Evolutionary conservation across 2,329 filamentous ascomycete genomes (phyloP).

Genomic region (Penicillium sclerotiorum): DNA sequence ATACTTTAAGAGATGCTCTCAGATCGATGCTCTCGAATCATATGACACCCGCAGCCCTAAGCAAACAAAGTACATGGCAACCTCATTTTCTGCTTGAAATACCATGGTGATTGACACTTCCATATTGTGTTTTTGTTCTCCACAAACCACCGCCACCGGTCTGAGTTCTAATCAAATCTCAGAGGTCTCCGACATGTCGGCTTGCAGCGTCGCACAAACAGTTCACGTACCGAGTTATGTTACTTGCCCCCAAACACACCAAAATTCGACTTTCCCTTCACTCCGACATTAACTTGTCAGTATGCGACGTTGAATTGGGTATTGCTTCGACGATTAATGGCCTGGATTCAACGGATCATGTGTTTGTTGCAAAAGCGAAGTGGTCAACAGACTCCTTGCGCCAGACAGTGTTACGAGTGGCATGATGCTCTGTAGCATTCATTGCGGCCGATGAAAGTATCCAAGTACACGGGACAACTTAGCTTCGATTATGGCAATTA

Average conservation of each 20-base stretch:
- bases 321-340: background rate
- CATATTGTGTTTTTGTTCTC: conserved; percentile 12
- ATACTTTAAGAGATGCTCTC: background rate
- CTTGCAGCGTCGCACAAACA: conserved; percentile 21
- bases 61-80: background rate
- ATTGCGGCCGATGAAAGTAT: conserved; percentile 2
- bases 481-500: too few species aligned
- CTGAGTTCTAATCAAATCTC: conserved; percentile 14
- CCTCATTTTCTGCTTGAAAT: too few species aligned
- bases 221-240: conserved; percentile 25
- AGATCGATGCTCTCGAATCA: conserved; percentile 5
- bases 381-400: conserved; percentile 13
- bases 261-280: background rate
- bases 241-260: background rate
- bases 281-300: background rate
- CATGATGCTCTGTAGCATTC: conserved; percentile 9
- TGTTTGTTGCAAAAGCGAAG: conserved; percentile 3
- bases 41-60: conserved; percentile 13
- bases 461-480: background rate
- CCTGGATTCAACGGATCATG: conserved; percentile 5
- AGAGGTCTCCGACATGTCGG: conserved; percentile 9
- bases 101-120: background rate
- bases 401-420: conserved; percentile 14
- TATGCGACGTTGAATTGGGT: background rate
- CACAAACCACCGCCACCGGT: conserved; percentile 13